phyloP scores from a whole-genome alignment of 768 basidiomycete genomes.

The Pulveroboletus sp. region DNA sequence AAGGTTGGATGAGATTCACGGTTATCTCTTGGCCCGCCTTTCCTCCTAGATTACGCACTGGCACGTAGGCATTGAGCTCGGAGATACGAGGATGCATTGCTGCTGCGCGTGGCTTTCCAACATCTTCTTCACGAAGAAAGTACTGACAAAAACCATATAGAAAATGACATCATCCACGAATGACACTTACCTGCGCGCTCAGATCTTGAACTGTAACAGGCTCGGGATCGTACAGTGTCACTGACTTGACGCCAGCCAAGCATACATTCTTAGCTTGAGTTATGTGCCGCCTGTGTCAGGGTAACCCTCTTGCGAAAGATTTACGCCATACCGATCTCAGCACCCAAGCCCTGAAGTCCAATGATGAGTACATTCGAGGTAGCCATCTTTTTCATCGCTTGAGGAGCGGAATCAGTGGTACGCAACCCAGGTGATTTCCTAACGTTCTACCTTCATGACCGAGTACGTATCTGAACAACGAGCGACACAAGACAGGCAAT shows the following conservation, averaged over 20 bases:
- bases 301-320: constrained; percentile 1
- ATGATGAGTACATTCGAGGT: constrained; percentile 91
- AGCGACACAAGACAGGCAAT: constrained; percentile 19
- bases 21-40: constrained; percentile 70
- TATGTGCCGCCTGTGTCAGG: constrained; percentile 11
- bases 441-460: constrained; percentile 79
- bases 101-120: constrained; percentile 83
- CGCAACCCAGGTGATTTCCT: background rate
- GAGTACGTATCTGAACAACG: constrained; percentile 71
- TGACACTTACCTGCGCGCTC: constrained; percentile 71
- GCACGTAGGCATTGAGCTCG: constrained; percentile 95
- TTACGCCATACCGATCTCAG: constrained; percentile 75
- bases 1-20: constrained; percentile 76
- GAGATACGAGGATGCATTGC: constrained; percentile 85
- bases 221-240: constrained; percentile 92
- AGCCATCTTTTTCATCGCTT: constrained; percentile 99
- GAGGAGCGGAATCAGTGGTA: constrained; percentile 14
- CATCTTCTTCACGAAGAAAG: constrained; percentile 82
- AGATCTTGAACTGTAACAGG: constrained; percentile 85
- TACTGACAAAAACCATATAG: constrained; percentile 51
- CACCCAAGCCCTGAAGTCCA: constrained; percentile 87
- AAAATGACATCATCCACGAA: background rate
- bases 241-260: constrained; percentile 95
- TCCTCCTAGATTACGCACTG: constrained; percentile 83
- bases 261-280: constrained; percentile 81